Evolutionary conservation across 768 basidiomycete genomes (phyloP).

Genomic region (Fistulinella prunicolor): DNA sequence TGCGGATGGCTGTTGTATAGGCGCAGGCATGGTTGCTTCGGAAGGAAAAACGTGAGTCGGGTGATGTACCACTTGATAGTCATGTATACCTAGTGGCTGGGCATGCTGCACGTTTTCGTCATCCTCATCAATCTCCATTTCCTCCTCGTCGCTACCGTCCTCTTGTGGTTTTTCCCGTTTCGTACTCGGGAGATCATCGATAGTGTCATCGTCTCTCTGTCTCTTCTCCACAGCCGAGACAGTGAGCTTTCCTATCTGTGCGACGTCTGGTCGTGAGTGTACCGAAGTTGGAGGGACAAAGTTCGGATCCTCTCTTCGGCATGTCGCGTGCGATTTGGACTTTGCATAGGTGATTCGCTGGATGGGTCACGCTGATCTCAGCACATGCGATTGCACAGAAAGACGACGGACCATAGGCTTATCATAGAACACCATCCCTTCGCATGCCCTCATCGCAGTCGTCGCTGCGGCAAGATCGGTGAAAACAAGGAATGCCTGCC

Average conservation of each 20-base stretch:
- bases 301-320: slow-evolving; percentile 72
- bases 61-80: slow-evolving; percentile 1
- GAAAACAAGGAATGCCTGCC: slow-evolving; percentile 96
- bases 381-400: slow-evolving; percentile 1
- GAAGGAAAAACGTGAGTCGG: slow-evolving; percentile 15
- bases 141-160: slow-evolving; percentile 69
- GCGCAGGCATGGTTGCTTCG: slow-evolving; percentile 42
- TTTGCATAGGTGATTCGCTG: slow-evolving; percentile 93
- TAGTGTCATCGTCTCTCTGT: slow-evolving; percentile 59
- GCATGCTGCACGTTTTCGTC: slow-evolving; percentile 52
- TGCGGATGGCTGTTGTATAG: slow-evolving; percentile 53
- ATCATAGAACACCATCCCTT: slow-evolving; percentile 91
- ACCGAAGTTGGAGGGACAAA: slow-evolving; percentile 72
- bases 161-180: slow-evolving; percentile 72
- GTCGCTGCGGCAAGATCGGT: slow-evolving; percentile 88
- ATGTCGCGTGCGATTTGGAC: slow-evolving; percentile 82
- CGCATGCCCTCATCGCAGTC: slow-evolving; percentile 87
- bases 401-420: slow-evolving; percentile 74
- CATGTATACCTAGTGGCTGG: slow-evolving; percentile 47
- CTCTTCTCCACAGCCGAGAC: slow-evolving; percentile 53
- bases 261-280: slow-evolving; percentile 49
- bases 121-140: slow-evolving; percentile 95
- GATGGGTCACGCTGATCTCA: slow-evolving; percentile 12
- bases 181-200: slow-evolving; percentile 49
- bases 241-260: slow-evolving; percentile 38